Base-by-base conservation (phyloP, 2,329 filamentous ascomycete genomes). In the Sporothrix humicola region DNA sequence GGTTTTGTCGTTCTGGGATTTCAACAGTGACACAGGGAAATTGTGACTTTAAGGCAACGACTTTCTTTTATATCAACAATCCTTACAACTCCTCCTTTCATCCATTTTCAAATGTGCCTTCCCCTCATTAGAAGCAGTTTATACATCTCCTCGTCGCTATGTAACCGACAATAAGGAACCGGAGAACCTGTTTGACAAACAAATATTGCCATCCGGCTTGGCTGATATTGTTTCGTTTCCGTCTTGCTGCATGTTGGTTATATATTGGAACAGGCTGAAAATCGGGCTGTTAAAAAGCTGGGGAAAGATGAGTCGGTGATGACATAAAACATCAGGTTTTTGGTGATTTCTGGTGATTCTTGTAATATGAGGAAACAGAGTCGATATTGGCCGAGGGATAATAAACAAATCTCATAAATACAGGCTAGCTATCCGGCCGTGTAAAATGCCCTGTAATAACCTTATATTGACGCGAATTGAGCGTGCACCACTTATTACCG, bases 251-350 rank as follows among this genome's bases (percentile, higher is more conserved):
- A 69, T 50, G 20, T 52, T 69, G n/a, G 26, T 69, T 13, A 26
- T 48, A 52, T 52, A 69, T 54, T 15, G 46, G 46, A 54, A 20
- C 48, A 54, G 65, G 65, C 26, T 54, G 26, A 31, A 42, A 42
- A 12, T 54, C 65, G 23, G 65, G 65, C 2, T 42, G 26, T 13
- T 13, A n/a, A 31, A 54, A n/a, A 12, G n/a, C 26, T 37, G 31
- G 31, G 31, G 31, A 37, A 52, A 37, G 6, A 44, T 44, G 6
- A 23, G 1, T 12, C 20, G 23, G 12, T 37, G 65, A 52, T 50
- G 50, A 31, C 37, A 46, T 46, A 31, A 48, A 63, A 52, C 48
- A 37, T 52, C 52, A 26, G 20, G 20, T 13, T 23, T 10, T 20
- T n/a, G 59, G 37, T 37, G 31, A 7, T 37, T 7, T 7, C 31